Evolutionary conservation across 2,329 filamentous ascomycete genomes (phyloP).

Genomic region (Aspergillus ochraceus): DNA sequence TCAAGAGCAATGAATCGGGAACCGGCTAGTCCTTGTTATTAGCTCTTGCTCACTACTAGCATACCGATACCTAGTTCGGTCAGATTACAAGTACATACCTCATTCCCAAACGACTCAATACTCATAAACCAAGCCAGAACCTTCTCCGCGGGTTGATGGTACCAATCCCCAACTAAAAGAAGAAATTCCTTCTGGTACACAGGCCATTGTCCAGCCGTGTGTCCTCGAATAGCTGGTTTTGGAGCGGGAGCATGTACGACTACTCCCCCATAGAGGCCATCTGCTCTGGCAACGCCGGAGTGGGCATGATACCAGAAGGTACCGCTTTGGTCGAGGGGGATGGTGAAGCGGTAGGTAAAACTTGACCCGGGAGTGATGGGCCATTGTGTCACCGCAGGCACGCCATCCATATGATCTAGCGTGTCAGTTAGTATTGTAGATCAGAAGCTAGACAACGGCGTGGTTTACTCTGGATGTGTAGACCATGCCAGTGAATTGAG

Average conservation of each 20-base stretch:
- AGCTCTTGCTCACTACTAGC: not conserved
- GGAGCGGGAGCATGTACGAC: constrained; percentile 45
- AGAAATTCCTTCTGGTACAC: constrained; percentile 43
- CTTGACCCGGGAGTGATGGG: constrained; percentile 59
- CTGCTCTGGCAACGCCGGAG: constrained; percentile 42
- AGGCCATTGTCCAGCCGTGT: constrained; percentile 16
- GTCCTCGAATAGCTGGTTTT: constrained; percentile 19
- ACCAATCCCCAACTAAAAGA: constrained; percentile 53
- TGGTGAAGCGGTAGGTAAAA: constrained; percentile 46
- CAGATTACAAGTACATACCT: constrained; percentile 25
- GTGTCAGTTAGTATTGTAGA: not conserved
- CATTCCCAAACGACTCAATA: constrained; percentile 45
- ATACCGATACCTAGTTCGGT: not conserved
- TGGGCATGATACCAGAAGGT: constrained; percentile 55
- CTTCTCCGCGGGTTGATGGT: constrained; percentile 44
- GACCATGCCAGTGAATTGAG: constrained; percentile 51
- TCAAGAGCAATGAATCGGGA: constrained; percentile 51
- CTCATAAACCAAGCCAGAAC: constrained; percentile 48
- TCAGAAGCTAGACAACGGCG: not conserved
- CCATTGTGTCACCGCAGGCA: constrained; percentile 66
- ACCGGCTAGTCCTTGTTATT: constrained; percentile 38
- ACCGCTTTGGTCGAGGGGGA: constrained; percentile 39
- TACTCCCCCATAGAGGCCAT: constrained; percentile 51
- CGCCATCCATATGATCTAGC: constrained; percentile 64
- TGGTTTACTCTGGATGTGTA: constrained; percentile 40